These are phyloP conservation scores for Metarhizium guizhouense DNA, from an alignment of 2,329 filamentous ascomycete genomes.

Conservation along the genomic window DNA sequence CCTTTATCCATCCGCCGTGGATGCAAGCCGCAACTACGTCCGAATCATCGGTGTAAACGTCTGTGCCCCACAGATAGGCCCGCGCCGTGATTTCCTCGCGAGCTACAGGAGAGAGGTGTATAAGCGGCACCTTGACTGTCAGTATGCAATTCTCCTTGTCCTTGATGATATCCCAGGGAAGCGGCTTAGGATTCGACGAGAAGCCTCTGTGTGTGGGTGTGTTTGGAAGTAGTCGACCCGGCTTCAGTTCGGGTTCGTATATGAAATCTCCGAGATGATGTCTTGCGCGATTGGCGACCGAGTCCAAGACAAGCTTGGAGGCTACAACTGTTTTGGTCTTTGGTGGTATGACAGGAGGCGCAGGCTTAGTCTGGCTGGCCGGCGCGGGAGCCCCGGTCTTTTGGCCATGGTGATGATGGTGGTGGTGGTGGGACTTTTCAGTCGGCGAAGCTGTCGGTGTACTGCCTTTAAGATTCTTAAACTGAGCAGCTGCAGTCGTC, in stretches of 20 bases:
- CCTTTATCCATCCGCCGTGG: constrained; percentile 84
- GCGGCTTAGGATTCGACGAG: constrained; percentile 54
- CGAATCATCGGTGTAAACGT: constrained; percentile 92
- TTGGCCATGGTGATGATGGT: constrained; percentile 36
- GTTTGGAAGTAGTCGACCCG: constrained; percentile 36
- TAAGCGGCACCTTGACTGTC: constrained; percentile 76
- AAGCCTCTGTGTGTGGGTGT: constrained; percentile 32
- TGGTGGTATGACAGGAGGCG: constrained; percentile 32
- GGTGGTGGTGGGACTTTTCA: constrained; percentile 35
- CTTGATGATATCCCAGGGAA: constrained; percentile 64
- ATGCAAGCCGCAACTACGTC: constrained; percentile 89
- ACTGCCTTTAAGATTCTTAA: constrained; percentile 41
- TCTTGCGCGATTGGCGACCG: constrained; percentile 60
- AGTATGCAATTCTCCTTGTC: constrained; percentile 83
- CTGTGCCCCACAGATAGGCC: constrained; percentile 82
- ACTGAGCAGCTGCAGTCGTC: constrained; percentile 27
- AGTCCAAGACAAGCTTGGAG: constrained; percentile 62
- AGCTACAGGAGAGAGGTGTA: constrained; percentile 60
- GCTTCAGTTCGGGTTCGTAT: constrained; percentile 61
- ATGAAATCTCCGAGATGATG: constrained; percentile 77
- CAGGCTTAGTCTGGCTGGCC: constrained; percentile 16
- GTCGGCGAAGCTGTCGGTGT: constrained; percentile 37
- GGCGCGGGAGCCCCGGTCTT: constrained; percentile 20
- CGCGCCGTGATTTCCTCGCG: constrained; percentile 78
- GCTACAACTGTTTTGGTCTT: constrained; percentile 59